Percentiles rank a stretch among this genome's conserved stretches.
Evolutionary conservation across 2,329 filamentous ascomycete species (phyloP).

Genomic region (Acephala macrosclerotiorum): DNA sequence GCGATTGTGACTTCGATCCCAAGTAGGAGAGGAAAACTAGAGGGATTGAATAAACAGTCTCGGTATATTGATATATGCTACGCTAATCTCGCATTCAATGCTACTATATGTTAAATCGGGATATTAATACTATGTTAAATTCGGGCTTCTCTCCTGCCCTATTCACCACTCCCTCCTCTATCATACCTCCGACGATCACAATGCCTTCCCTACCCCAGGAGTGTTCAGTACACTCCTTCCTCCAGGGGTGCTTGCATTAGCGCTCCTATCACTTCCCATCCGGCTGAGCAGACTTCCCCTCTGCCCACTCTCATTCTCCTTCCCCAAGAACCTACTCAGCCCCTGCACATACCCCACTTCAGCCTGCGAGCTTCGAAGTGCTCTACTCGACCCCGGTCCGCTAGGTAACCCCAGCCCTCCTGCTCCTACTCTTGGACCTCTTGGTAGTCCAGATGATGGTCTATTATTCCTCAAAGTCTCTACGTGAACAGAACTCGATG

Average conservation of each 20-base stretch:
- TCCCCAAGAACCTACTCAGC: neutral
- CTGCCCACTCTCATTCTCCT: neutral
- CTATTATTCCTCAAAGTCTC: constrained; percentile 2
- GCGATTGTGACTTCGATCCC: no score
- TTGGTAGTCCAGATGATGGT: constrained; percentile 3
- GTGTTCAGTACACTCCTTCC: neutral
- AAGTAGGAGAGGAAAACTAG: neutral
- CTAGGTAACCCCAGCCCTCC: neutral
- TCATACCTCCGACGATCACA: neutral
- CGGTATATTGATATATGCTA: constrained; percentile 8
- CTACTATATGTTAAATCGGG: constrained; percentile 6
- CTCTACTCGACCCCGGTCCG: neutral
- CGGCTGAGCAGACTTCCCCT: constrained; percentile 1
- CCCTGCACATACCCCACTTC: constrained; percentile 3
- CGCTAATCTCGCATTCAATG: constrained; percentile 1
- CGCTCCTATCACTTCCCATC: constrained; percentile 8
- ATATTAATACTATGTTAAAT: constrained; percentile 8
- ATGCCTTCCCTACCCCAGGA: constrained; percentile 1
- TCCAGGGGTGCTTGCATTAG: neutral
- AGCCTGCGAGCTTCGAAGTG: neutral
- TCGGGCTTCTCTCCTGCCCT: neutral
- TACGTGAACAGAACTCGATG: neutral
- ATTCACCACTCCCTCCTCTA: neutral
- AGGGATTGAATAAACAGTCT: neutral
- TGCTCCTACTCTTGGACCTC: neutral